Base-by-base conservation (phyloP, 108 stramenopile genomes). In the Skeletonema costatum region DNA sequence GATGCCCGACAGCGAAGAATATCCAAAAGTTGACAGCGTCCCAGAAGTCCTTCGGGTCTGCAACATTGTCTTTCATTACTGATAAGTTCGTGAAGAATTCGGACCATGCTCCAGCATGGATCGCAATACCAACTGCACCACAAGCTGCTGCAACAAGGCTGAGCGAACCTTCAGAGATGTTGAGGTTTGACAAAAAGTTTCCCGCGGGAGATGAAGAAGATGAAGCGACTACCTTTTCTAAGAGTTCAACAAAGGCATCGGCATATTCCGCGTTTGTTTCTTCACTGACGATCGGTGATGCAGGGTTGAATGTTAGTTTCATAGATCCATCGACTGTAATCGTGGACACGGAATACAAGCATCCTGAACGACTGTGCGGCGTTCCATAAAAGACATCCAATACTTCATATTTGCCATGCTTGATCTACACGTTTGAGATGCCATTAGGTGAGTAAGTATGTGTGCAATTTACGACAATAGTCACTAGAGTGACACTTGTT, bases 1-100 rank as follows among this genome's bases (percentile, higher is more conserved):
- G 93, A 76, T 96, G 95, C 4, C 85, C 93, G 19, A 93, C 93
- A 3, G 96, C 96, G 76, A 97, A 97, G 77, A 97, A 97, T n/a
- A 97, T 80, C 96, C 96, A 97, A 71, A 97, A 97, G 77, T 92
- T 92, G 44, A 95, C 73, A 30, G 96, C 91, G 39, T 89, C 86
- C 84, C 82, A 86, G 68, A 92, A 91, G 41, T 94, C 96, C 35
- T 70, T 77, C 1, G 91, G 92, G 65, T 92, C 88, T 25, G 71
- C 61, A 62, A 85, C 83, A 73, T 91, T 89, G 30, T 65, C 76
- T 60, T 90, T 89, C 93, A 96, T 96, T 74, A 86, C 86, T 30
- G 78, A 61, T 25, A 96, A 63, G 63, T 82, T 85, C 12, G 81
- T 65, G 65, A 87, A 88, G 81, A 96, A 96, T 63, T 85, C 70